Base-by-base conservation (phyloP, 140 eudicot species). In the Oenanthe javanica region DNA sequence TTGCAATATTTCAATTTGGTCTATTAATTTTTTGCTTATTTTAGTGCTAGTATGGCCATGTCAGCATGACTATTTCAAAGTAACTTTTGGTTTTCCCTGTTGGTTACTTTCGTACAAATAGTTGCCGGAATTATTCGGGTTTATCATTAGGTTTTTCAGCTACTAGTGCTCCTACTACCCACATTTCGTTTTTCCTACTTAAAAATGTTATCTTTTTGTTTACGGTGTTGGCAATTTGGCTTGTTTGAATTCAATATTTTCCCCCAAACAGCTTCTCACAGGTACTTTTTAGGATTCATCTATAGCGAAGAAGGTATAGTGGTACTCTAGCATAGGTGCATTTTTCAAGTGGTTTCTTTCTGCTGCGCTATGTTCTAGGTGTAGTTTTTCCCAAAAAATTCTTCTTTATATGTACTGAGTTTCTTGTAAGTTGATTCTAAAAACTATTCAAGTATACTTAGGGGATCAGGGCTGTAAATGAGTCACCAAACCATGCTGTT, bases 51-150 rank as follows among this genome's bases (percentile, higher is more conserved):
- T 4, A 87, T 87, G 88, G 88, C 91, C 18, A 31, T 31, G 36
- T 31, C 36, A 31, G 36, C 36, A 59, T 82, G 42, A 43, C 83
- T 40, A 81, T 86, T 79, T 85, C 86, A 54, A 84, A 83, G 86
- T 85, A 77, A 83, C 76, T 87, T 43, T 80, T 89, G 76, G 77
- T 52, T 72, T 83, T 81, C 14, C 25, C 79, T 15, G 81, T 81
- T 25, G 36, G 36, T 31, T 81, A 81, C 66, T 31, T 76, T 23
- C 87, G 16, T 18, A 48, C 46, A 69, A 80, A 40, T 21, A 59
- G 63, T 79, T 83, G 81, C 13, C 55, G 15, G 75, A 79, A 85
- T 73, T 61, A 79, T 31, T 77, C 45, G 43, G 72, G 42, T 66
- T 27, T n/a, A 23, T 64, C 72, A 64, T 64, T 64, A 5, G 72